Conservation (phyloP, 2,329 filamentous ascomycete genomes). For the Chrysoporthe puriensis region DNA sequence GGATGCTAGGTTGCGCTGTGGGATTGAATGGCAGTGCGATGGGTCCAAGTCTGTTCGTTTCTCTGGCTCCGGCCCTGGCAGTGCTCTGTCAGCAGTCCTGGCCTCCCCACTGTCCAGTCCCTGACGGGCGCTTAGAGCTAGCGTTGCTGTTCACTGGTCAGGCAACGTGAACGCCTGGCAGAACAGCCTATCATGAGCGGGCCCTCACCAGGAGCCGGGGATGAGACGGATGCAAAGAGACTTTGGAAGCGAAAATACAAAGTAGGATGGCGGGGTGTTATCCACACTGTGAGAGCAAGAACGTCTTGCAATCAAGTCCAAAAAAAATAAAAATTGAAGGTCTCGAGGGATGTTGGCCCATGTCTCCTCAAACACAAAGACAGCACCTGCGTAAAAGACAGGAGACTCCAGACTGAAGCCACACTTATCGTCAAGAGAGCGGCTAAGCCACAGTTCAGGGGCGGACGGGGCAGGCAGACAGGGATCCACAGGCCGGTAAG, state of each 20-base stretch:
- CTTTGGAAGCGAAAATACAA: background rate
- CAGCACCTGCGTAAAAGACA: background rate
- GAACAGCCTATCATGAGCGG: background rate
- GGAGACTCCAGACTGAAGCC: constrained; percentile 6
- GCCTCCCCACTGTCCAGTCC: background rate
- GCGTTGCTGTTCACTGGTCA: background rate
- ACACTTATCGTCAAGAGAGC: background rate
- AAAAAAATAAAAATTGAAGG: background rate
- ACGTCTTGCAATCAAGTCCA: background rate
- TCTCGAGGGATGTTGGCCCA: background rate
- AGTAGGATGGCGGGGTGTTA: background rate
- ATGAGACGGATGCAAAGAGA: background rate
- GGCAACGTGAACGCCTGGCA: background rate
- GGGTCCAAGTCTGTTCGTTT: background rate
- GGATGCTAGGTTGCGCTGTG: constrained; percentile 24
- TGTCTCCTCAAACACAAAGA: background rate
- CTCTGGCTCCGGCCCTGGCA: background rate
- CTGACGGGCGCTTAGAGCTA: constrained; percentile 2
- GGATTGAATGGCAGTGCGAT: background rate
- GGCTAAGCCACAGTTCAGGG: background rate
- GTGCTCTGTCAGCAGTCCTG: constrained; percentile 5
- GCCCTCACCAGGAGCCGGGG: background rate
- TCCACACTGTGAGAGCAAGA: background rate
- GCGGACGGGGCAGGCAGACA: background rate
- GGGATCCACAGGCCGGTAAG: background rate